Percentiles rank a stretch among this genome's conserved stretches.
phyloP scores from a whole-genome alignment of 176 grass and related monocot genomes.

The Paspalum notatum region DNA sequence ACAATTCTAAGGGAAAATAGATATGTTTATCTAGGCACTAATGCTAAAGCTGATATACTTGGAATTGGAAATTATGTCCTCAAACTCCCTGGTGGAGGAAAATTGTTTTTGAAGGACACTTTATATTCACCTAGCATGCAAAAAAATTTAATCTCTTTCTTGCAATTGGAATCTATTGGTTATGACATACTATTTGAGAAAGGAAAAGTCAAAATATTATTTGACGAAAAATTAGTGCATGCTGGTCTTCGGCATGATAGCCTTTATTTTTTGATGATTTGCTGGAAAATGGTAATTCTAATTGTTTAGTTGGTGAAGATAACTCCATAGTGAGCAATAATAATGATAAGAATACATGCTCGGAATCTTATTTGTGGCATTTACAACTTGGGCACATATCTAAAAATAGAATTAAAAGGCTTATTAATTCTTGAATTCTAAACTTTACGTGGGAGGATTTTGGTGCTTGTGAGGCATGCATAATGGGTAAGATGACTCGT shows the following conservation, averaged over 20 bases:
- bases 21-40: conserved; percentile 7
- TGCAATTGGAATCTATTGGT: conserved; percentile 2
- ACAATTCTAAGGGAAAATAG: conserved; percentile 5
- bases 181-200: not conserved
- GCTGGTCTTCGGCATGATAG: not conserved
- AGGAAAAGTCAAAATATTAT: not conserved
- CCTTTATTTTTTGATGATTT: not conserved
- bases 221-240: not conserved
- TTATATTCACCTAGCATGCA: conserved; percentile 4
- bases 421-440: conserved; percentile 36
- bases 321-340: not conserved
- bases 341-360: not conserved
- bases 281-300: not conserved
- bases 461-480: conserved; percentile 1
- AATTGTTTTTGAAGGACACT: not conserved
- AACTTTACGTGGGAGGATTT: conserved; percentile 26
- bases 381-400: conserved; percentile 2
- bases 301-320: not conserved
- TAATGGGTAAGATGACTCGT: too few species aligned
- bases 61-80: conserved; percentile 13
- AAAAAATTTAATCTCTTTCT: not conserved
- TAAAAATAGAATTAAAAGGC: conserved; percentile 28
- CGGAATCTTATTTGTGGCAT: conserved; percentile 18
- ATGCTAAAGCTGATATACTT: conserved; percentile 8
- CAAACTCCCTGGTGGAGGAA: conserved; percentile 4